Evolutionary conservation across 1,139 yeast genomes (phyloP), one percentile per base, ranked within the genome.

Genomic region (Lodderomyces jiufengensis): DNA sequence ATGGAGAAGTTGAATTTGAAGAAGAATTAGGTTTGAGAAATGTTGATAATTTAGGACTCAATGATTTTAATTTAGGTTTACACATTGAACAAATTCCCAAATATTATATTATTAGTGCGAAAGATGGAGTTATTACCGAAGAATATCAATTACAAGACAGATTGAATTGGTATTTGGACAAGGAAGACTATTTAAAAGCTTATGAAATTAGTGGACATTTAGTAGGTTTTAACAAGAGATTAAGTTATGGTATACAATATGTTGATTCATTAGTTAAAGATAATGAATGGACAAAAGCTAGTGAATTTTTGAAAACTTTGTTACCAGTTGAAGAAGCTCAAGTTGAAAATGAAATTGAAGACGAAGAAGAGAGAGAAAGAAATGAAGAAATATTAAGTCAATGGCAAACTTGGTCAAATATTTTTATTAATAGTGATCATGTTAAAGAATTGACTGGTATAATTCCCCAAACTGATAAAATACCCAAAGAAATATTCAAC

Each of bases 1-100:
- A 79, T 8, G 88, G 94, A 5, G 84, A 78, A 40, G 95, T 86
- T 37, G 71, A 76, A n/a, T 81, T 84, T 41, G 90, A 83, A 27
- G 97, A 92, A 57, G 95, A 84, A 51, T 70, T 92, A 7, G 79
- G 84, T 0, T 61, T 88, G 39, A 74, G 72, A 36, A 75, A 77
- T 32, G 75, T 68, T 33, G 71, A 76, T 28, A 67, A 72, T 18
- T 61, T 87, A 24, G 92, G 95, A 0, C 66, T 85, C 20, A 90
- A 90, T 55, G 97, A 92, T 53, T 85, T 83, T 50, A 79, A 76
- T 43, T 58, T 90, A 33, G 75, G 78, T 0, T 73, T 72, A 33
- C 72, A 71, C 52, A 62, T 70, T 12, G 67, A 62, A 1, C 36
- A 39, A 2, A 48, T 48, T 1, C 63, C 74, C 1, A 63, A 68